Evolutionary conservation across 2,329 filamentous ascomycete species (phyloP), one percentile per base, ranked within the genome.

Genomic region (Colletotrichum tofieldiae): DNA sequence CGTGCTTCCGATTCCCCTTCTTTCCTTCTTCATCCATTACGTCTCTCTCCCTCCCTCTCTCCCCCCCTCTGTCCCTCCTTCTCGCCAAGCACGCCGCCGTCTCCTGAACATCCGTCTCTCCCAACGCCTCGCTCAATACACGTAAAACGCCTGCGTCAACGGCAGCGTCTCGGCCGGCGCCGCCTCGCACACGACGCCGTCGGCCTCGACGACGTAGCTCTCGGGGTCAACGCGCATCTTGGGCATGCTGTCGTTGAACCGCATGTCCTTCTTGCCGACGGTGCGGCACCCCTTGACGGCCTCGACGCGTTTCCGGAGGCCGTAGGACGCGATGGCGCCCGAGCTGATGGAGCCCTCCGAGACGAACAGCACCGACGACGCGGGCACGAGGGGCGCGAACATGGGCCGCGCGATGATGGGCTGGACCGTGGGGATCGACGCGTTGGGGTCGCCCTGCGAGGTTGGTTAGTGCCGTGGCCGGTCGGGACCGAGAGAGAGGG

Each of bases 171-270:
- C 86, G 29, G 93, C 90, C 5, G 95, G 93, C 81, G 93, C 93
- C 0, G 94, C 94, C 52, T 85, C 88, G 79, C 93, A 95, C 45
- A 91, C 84, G 81, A 89, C 82, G 0, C 94, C 95, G 82, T 98
- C 94, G 1, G 95, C 95, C 84, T 96, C 92, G 35, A 98, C 95
- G 20, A 86, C 89, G 84, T 98, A 98, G 78, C 89, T 92, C 87
- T 98, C 96, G 6, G 96, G 93, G 81, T 98, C 95, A 72, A 98
- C 95, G 77, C 86, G 91, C 94, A 98, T 98, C 84, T 88, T 90
- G 18, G 96, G 96, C 90, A 91, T 94, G 66, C 83, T 83, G 78
- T 94, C 91, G 81, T 98, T 98, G 82, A 91, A 95, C 79, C 94
- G 95, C 95, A 98, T 98, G 82, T 98, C 93, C 77, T 83, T 87